Evolutionary conservation across 371 early-diverging fungal genomes (phyloP), one percentile per base, ranked within the genome.

Genomic region (Modicella reniformis): DNA sequence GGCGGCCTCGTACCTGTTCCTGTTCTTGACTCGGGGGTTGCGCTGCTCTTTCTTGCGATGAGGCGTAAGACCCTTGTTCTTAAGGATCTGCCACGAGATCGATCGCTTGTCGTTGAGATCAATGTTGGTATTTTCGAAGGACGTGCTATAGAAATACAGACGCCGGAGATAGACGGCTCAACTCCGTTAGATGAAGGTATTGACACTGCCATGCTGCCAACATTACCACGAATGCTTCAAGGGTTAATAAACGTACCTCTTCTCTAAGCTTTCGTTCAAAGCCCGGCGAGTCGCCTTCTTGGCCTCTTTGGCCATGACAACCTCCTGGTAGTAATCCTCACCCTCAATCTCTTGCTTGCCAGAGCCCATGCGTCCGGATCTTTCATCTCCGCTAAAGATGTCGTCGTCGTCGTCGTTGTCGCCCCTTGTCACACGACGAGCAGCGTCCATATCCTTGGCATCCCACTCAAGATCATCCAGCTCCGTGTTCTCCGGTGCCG

Each of bases 41-140:
- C 97, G 92, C 73, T 93, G 87, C 60, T 94, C 95, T 90, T 96
- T 96, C 83, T 91, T 92, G 69, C 98, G 94, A 58, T 90, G 87
- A 40, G 97, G 98, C 32, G 95, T 93, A 48, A 98, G 88, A 59
- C 98, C 98, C 86, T 92, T 93, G 88, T 98, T 98, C 86, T 95
- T 93, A 75, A 97, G 87, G 65, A 98, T 98, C 75, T 92, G 88
- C 84, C 93, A 96, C 54, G 88, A 90, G 50, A 93, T 91, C 53
- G 85, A 80, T 56, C 98, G 94, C 81, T 97, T 96, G 52, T 85
- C 82, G 65, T 71, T 82, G 58, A 69, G 65, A 30, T 76, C 77
- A 17, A 71, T 66, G 62, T 70, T 72, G 52, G 80, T 80, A 59
- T 80, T 76, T 56, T 75, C 75, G 53, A 72, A 80, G 9, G 80